Conservation (phyloP, 805 yeast species). For the Pichia pseudocactophila region DNA sequence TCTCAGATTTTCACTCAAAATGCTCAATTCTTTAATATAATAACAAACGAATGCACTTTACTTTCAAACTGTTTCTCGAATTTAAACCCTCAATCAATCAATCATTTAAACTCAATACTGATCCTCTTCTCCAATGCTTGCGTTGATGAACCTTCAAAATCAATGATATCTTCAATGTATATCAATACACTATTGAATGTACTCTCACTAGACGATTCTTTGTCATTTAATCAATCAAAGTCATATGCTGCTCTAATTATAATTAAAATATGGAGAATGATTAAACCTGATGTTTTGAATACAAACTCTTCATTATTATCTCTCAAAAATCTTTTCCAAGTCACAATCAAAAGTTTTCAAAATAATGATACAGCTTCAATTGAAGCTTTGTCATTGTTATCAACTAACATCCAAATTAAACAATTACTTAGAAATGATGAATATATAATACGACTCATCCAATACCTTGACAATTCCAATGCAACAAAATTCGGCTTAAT, state of each 20-base stretch:
- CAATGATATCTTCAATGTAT: constrained; percentile 38
- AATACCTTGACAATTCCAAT: constrained; percentile 5
- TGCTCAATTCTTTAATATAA: constrained; percentile 13
- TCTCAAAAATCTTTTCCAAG: constrained; percentile 25
- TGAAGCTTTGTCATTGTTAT: constrained; percentile 30
- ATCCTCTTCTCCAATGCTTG: constrained; percentile 38
- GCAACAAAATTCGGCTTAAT: constrained; percentile 31
- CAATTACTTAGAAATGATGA: constrained; percentile 30
- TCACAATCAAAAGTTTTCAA: constrained; percentile 25
- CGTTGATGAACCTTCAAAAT: constrained; percentile 41
- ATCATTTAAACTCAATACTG: constrained; percentile 19
- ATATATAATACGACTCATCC: constrained; percentile 19
- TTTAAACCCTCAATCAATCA: constrained; percentile 5
- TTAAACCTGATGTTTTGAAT: constrained; percentile 26
- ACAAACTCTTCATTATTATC: constrained; percentile 26
- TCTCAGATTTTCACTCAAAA: constrained; percentile 15
- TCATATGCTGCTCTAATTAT: constrained; percentile 32
- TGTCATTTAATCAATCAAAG: background rate
- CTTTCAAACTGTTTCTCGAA: constrained; percentile 3
- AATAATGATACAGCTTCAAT: constrained; percentile 13
- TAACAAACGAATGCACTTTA: constrained; percentile 18
- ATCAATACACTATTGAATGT: constrained; percentile 25
- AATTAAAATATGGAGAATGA: constrained; percentile 50
- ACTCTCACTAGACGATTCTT: background rate
- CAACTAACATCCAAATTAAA: constrained; percentile 29